phyloP scores from a whole-genome alignment of 2,329 filamentous ascomycete species.

The Arthrobotrys conoides region DNA sequence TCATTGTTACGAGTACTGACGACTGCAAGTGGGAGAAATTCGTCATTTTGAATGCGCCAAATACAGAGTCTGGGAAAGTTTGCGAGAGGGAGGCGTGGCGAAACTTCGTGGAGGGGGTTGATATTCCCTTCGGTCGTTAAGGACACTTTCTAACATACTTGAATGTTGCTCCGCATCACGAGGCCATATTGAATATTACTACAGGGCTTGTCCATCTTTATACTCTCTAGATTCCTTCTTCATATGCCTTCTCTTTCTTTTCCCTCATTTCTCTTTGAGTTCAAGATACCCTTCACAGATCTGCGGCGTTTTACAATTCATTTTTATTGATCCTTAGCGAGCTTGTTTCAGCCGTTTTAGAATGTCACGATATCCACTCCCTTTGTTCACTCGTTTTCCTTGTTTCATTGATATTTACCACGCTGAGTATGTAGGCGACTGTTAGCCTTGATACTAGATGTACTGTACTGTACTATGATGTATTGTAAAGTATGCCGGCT shows the following conservation, averaged over 20 bases:
- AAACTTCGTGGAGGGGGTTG: constrained; percentile 55
- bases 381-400: neutral
- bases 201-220: neutral
- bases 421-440: neutral
- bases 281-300: constrained; percentile 45
- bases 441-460: neutral
- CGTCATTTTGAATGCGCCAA: constrained; percentile 72
- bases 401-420: neutral
- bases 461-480: neutral
- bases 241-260: constrained; percentile 23
- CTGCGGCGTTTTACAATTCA: constrained; percentile 40
- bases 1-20: constrained; percentile 84
- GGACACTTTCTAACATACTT: neutral
- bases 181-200: neutral
- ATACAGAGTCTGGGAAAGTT: constrained; percentile 53
- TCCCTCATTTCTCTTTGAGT: constrained; percentile 13
- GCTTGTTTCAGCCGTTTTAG: constrained; percentile 27
- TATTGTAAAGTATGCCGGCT: constrained; percentile 9
- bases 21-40: constrained; percentile 93
- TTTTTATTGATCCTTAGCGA: constrained; percentile 40
- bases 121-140: constrained; percentile 52
- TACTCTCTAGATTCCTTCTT: neutral
- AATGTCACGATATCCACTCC: constrained; percentile 24
- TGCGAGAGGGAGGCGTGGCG: constrained; percentile 55
- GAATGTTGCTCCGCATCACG: neutral